phyloP scores from a whole-genome alignment of 108 stramenopile species.

The Cyclostephanos invisitatus region DNA sequence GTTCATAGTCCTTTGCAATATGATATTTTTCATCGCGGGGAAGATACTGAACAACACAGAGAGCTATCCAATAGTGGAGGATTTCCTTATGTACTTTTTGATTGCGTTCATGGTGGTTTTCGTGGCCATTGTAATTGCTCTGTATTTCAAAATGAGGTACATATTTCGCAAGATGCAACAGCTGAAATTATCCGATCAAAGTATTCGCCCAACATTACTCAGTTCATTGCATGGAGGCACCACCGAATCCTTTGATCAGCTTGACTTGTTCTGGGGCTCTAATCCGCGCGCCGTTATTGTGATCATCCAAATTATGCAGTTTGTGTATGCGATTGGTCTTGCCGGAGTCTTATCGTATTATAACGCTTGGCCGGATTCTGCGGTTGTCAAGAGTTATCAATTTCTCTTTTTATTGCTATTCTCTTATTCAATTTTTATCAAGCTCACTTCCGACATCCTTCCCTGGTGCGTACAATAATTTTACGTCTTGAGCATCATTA shows the following conservation, averaged over 20 bases:
- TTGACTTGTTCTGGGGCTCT: conserved; percentile 72
- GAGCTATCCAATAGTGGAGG: conserved; percentile 21
- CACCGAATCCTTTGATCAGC: conserved; percentile 48
- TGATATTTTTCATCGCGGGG: conserved; percentile 74
- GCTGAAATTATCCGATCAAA: conserved; percentile 4
- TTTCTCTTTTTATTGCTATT: conserved; percentile 28
- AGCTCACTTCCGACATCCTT: conserved; percentile 57
- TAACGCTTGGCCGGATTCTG: conserved; percentile 12
- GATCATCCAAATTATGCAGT: conserved; percentile 75
- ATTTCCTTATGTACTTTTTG: conserved; percentile 47
- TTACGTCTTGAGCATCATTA: neutral
- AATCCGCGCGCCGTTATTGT: conserved; percentile 70
- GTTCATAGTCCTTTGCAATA: conserved; percentile 57
- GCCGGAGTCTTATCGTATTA: conserved; percentile 67
- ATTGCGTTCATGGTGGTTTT: conserved; percentile 33
- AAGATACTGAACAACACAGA: conserved; percentile 50
- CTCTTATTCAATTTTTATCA: conserved; percentile 65
- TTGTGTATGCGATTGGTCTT: conserved; percentile 80
- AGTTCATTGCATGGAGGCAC: conserved; percentile 15
- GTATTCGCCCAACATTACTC: neutral
- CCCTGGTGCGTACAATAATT: conserved; percentile 44
- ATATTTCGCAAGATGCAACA: conserved; percentile 47
- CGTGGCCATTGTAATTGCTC: conserved; percentile 18
- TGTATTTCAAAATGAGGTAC: conserved; percentile 46
- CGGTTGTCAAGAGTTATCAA: neutral